These are phyloP conservation scores for Metarhizium album DNA, from an alignment of 2,329 filamentous ascomycete species.

Conservation along the genomic window DNA sequence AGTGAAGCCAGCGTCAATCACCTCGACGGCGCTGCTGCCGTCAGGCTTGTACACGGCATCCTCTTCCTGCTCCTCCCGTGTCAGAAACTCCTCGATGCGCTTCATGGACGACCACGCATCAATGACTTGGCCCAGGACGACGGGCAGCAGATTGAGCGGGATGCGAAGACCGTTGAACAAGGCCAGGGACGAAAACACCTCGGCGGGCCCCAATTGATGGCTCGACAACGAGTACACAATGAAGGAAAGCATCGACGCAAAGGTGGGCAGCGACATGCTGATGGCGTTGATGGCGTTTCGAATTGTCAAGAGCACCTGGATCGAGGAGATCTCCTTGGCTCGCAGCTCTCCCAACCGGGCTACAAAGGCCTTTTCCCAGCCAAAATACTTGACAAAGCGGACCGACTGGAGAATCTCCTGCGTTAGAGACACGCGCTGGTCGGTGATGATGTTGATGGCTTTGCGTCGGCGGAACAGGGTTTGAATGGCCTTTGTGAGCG, in stretches of 20 bases:
- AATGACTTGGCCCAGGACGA: constrained; percentile 80
- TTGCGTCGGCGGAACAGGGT: constrained; percentile 64
- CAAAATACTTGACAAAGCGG: constrained; percentile 92
- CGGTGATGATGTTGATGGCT: constrained; percentile 84
- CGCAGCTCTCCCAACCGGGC: constrained; percentile 65
- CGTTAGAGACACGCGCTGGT: constrained; percentile 80
- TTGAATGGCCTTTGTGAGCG: constrained; percentile 67
- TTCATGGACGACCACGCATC: constrained; percentile 80
- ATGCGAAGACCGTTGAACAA: constrained; percentile 87
- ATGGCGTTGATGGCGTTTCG: constrained; percentile 78
- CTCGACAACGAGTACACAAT: constrained; percentile 65
- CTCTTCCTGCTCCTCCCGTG: constrained; percentile 76
- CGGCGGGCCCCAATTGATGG: constrained; percentile 59
- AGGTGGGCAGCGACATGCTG: constrained; percentile 79
- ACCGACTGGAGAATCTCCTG: constrained; percentile 89
- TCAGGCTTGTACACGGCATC: constrained; percentile 47
- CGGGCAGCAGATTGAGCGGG: constrained; percentile 77
- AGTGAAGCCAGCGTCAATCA: constrained; percentile 68
- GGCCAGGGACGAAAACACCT: constrained; percentile 85
- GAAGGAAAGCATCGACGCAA: constrained; percentile 91
- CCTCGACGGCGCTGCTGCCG: constrained; percentile 57
- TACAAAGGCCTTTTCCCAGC: constrained; percentile 85
- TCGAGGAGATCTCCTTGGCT: constrained; percentile 65
- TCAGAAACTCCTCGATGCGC: constrained; percentile 78
- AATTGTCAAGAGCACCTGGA: constrained; percentile 73